These are phyloP conservation scores for Aureobasidium sp. DNA, from an alignment of 2,329 filamentous ascomycete genomes.

Conservation along the genomic window DNA sequence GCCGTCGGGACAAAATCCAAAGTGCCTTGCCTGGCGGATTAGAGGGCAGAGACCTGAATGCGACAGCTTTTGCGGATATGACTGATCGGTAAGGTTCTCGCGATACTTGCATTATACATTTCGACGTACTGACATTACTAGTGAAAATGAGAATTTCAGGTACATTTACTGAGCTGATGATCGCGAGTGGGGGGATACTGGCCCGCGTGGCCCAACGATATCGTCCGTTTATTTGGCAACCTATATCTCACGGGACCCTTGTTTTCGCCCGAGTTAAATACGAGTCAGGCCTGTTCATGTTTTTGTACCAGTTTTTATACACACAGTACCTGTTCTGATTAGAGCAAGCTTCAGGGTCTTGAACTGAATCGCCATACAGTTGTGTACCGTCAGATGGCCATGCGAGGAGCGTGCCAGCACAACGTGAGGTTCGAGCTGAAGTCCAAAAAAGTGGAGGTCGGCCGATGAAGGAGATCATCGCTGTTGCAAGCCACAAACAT, in stretches of 20 bases:
- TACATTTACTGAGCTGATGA: conserved; percentile 24
- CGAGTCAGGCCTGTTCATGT: background rate
- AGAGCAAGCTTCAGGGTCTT: background rate
- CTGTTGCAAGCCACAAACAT: conserved; percentile 9
- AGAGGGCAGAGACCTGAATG: conserved; percentile 41
- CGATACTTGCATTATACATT: background rate
- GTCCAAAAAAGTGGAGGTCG: conserved; percentile 12
- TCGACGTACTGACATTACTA: background rate
- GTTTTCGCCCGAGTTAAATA: background rate
- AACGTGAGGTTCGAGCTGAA: conserved; percentile 11
- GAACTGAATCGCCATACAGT: background rate
- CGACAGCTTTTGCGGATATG: conserved; percentile 48
- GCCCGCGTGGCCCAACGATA: background rate
- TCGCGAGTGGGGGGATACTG: background rate
- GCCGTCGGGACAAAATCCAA: conserved; percentile 43
- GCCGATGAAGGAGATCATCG: background rate
- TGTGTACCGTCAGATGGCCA: background rate
- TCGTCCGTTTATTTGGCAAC: background rate
- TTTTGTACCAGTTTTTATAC: background rate
- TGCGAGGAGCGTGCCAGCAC: background rate
- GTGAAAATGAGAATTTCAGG: conserved; percentile 42
- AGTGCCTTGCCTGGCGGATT: conserved; percentile 39
- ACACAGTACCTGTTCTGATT: background rate
- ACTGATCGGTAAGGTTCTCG: conserved; percentile 35
- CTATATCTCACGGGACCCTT: background rate